Evolutionary conservation across 2,329 filamentous ascomycete species (phyloP).

Genomic region (Paramyrothecium sp.): DNA sequence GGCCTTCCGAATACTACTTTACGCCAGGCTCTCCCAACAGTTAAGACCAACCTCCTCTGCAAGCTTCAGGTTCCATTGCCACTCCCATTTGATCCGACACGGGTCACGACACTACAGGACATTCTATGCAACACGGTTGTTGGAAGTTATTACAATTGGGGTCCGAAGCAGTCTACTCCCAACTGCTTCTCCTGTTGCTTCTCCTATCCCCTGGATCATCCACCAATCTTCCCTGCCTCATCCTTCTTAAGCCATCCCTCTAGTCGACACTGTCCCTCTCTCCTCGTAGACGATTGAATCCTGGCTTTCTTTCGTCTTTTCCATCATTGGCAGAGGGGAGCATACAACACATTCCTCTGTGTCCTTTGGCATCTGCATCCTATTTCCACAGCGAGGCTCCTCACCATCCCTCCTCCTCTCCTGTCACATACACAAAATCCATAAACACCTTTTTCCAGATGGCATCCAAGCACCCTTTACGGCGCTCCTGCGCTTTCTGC

Average conservation of each 20-base stretch:
- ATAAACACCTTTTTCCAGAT: slow-evolving; percentile 16
- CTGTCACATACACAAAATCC: neutral
- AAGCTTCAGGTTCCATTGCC: neutral
- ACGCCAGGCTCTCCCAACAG: neutral
- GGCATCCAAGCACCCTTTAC: slow-evolving; percentile 28
- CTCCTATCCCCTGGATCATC: too few species aligned
- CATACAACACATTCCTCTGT: neutral
- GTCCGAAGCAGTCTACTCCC: neutral
- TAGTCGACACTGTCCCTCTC: too few species aligned
- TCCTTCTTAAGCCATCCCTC: too few species aligned
- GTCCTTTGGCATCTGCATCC: neutral
- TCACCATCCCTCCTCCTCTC: slow-evolving; percentile 1
- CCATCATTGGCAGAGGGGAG: too few species aligned
- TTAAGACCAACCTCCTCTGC: neutral
- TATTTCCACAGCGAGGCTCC: neutral
- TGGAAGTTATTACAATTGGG: neutral
- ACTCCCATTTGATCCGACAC: neutral
- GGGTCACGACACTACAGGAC: too few species aligned
- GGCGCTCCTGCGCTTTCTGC: slow-evolving; percentile 33
- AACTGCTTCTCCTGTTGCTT: neutral
- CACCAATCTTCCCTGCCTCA: too few species aligned
- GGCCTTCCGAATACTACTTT: neutral
- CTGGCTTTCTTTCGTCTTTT: neutral
- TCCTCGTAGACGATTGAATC: neutral
- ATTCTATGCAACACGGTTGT: neutral